These are phyloP conservation scores for Cutaneotrichosporon cyanovorans DNA, from an alignment of 1,284 basidiomycete species.

Conservation along the genomic window DNA sequence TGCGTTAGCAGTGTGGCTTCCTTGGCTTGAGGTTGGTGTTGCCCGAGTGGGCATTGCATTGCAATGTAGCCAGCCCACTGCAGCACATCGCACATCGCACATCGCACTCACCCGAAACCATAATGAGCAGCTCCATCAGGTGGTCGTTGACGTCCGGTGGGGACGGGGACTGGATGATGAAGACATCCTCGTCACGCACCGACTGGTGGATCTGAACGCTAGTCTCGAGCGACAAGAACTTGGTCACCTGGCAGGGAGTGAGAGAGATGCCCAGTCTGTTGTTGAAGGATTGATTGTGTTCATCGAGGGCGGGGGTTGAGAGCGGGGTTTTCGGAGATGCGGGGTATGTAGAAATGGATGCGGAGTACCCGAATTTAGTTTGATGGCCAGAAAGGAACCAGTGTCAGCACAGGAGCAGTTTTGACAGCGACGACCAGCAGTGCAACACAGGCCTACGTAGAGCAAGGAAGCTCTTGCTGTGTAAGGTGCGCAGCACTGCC, in stretches of 20 bases:
- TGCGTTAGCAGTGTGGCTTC: too few relatives aligned
- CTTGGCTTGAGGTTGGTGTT: too few relatives aligned
- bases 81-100: neutral
- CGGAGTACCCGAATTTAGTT: neutral
- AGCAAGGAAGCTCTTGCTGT: too few relatives aligned
- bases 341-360: neutral
- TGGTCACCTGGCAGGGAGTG: slow-evolving; percentile 83
- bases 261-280: slow-evolving; percentile 80
- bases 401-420: too few relatives aligned
- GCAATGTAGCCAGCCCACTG: too few relatives aligned
- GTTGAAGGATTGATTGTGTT: too few relatives aligned
- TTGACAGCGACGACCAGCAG: too few relatives aligned
- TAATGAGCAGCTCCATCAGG: slow-evolving; percentile 51
- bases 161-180: slow-evolving; percentile 71
- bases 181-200: slow-evolving; percentile 94
- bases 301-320: too few relatives aligned
- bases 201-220: slow-evolving; percentile 88
- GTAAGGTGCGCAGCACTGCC: too few relatives aligned
- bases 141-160: slow-evolving; percentile 48
- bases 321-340: too few relatives aligned
- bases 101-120: slow-evolving; percentile 45
- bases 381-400: neutral
- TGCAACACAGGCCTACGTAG: too few relatives aligned
- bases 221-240: slow-evolving; percentile 93
- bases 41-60: too few relatives aligned